Evolutionary conservation across 371 early-diverging fungal species (phyloP), one percentile per base, ranked within the genome.

Genomic region (Lichtheimia hyalospora): DNA sequence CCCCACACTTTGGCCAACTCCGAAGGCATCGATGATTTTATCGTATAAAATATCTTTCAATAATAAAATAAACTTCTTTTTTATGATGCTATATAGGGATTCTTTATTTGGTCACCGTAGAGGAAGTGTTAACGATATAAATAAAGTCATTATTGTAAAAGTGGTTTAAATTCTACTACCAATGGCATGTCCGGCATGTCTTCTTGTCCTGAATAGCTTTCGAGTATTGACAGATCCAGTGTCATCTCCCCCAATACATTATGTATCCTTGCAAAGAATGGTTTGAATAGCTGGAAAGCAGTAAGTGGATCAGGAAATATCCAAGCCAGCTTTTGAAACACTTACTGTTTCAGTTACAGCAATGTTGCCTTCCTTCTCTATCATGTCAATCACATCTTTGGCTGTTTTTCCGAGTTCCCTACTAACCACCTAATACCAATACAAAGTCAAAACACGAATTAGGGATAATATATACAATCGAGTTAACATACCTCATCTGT

Each of bases 11-110:
- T 79, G 13, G 49, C 51, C 6, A 60, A 67, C 10, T 60, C 67
- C 3, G 79, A 79, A 54, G 64, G 71, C 5, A 21, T 79, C 13
- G 50, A 57, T 49, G 76, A 75, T 52, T 71, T 79, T 57, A 66
- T 78, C n/a, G 18, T 16, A 21, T 46, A 46, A 10, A 8, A 34
- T 34, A 2, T 34, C 34, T 34, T 34, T 3, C 10, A 10, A 8
- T 34, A n/a, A n/a, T 34, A 10, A 8, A 34, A 34, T 34, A 34
- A 34, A 34, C 1, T 2, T 8, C 27, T 27, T 27, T 27, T 7
- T 34, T 8, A 0, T 34, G 10, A 8, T 34, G 10, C 34, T 10
- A 34, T n/a, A 34, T 34, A 8, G 25, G 25, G 34, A 27, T 34
- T 8, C 34, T 34, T 8, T 34, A 34, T 34, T 34, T 34, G 34